These are phyloP conservation scores for Echinochloa phyllopogon DNA, from an alignment of 176 grass and related monocot species.

Conservation along the genomic window DNA sequence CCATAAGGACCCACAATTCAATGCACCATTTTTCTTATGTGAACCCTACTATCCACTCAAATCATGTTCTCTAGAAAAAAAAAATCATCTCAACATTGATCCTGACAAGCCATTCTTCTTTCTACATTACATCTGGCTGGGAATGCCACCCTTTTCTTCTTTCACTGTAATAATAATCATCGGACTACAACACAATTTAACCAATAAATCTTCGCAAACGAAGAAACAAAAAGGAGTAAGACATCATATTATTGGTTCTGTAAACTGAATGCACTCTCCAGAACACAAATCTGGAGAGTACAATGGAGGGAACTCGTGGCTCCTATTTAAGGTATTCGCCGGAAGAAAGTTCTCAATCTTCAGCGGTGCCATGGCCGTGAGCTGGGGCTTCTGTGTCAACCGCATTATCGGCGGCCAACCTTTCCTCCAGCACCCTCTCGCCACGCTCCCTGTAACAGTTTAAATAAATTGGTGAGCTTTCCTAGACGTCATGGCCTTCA, in stretches of 20 bases:
- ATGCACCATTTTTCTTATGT: neutral
- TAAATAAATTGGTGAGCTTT: neutral
- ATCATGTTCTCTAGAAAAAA: constrained; percentile 24
- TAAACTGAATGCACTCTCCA: constrained; percentile 46
- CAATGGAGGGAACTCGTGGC: constrained; percentile 11
- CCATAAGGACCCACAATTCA: neutral
- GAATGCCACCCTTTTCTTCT: constrained; percentile 28
- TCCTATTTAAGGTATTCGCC: neutral
- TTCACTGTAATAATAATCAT: constrained; percentile 43
- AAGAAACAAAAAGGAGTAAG: constrained; percentile 48
- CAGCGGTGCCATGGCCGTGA: constrained; percentile 31
- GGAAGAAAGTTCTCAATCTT: constrained; percentile 46
- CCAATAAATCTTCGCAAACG: constrained; percentile 43
- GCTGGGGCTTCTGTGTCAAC: constrained; percentile 52
- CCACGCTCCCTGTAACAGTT: constrained; percentile 67
- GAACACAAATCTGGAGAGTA: constrained; percentile 37
- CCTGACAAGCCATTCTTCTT: constrained; percentile 35
- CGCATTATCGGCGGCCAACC: constrained; percentile 58
- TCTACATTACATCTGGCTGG: constrained; percentile 54
- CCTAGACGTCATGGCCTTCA: neutral
- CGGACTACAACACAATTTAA: constrained; percentile 50
- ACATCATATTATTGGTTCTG: constrained; percentile 44
- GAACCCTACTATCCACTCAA: constrained; percentile 27
- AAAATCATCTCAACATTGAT: constrained; percentile 23
- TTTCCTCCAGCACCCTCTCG: constrained; percentile 91